A percentile compares a stretch with the other conserved stretches of the same genome.
Evolutionary conservation across 2,329 filamentous ascomycete genomes (phyloP).

Genomic region (Cordyceps farinosa): DNA sequence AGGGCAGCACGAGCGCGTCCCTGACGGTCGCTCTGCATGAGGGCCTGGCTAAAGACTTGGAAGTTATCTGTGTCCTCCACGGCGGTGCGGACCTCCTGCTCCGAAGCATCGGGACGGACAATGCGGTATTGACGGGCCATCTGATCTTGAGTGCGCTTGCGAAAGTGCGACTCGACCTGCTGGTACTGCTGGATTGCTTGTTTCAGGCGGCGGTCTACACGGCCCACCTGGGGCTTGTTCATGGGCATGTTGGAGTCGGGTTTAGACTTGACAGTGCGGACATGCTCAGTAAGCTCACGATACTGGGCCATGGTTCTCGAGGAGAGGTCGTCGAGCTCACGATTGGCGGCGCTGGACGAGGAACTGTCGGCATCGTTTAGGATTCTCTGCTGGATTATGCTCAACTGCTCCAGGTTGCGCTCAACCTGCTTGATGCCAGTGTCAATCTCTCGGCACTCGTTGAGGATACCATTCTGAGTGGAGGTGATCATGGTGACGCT

Average conservation of each 20-base stretch:
- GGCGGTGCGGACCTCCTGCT: constrained; percentile 72
- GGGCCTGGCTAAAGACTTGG: constrained; percentile 83
- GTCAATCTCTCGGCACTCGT: constrained; percentile 80
- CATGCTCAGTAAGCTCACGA: constrained; percentile 71
- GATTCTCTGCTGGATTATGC: constrained; percentile 65
- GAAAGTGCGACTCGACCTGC: constrained; percentile 73
- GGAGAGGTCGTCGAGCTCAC: constrained; percentile 68
- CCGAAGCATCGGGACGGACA: constrained; percentile 74
- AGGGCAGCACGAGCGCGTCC: constrained; percentile 78
- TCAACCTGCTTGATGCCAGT: constrained; percentile 72
- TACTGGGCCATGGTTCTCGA: constrained; percentile 81
- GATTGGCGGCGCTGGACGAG: constrained; percentile 60
- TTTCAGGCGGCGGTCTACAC: constrained; percentile 76
- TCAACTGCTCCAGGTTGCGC: constrained; percentile 66
- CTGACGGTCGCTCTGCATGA: constrained; percentile 75
- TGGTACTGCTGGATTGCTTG: constrained; percentile 79
- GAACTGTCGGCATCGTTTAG: constrained; percentile 73
- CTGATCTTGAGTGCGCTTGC: constrained; percentile 75
- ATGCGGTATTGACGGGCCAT: constrained; percentile 89
- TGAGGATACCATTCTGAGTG: constrained; percentile 53
- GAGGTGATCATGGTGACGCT: too few relatives aligned
- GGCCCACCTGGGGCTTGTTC: constrained; percentile 77
- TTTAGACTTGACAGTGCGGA: constrained; percentile 78
- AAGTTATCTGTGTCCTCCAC: constrained; percentile 68
- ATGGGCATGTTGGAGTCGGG: constrained; percentile 68